phyloP scores from a whole-genome alignment of 2,329 filamentous ascomycete genomes.

The Aspergillus spinulosporus region DNA sequence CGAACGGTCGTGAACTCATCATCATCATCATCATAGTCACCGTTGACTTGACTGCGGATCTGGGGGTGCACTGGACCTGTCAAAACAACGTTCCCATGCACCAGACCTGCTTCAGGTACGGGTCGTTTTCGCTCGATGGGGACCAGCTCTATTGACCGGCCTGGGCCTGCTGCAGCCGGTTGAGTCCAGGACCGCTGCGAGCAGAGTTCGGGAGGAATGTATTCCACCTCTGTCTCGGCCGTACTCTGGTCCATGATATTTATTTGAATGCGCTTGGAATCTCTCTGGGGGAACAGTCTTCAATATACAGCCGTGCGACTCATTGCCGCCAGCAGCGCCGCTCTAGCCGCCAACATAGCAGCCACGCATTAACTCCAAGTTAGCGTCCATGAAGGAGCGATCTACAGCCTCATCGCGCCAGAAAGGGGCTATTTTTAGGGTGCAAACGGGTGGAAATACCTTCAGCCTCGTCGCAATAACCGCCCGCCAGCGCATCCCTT shows the following conservation, averaged over 20 bases:
- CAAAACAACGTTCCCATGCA: background rate
- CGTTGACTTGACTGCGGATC: background rate
- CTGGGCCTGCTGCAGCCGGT: background rate
- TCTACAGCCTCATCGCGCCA: too few relatives aligned
- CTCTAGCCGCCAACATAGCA: too few relatives aligned
- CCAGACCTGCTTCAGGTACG: background rate
- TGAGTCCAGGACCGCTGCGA: background rate
- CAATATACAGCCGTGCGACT: too few relatives aligned
- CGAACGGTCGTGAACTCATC: background rate
- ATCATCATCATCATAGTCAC: background rate
- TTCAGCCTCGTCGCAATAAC: too few relatives aligned
- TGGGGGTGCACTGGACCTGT: background rate
- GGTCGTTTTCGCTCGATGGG: background rate
- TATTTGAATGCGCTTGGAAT: too few relatives aligned
- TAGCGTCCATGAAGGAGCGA: too few relatives aligned
- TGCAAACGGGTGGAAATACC: too few relatives aligned
- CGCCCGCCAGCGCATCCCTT: too few relatives aligned
- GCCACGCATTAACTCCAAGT: too few relatives aligned
- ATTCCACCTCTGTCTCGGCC: background rate
- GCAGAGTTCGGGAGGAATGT: background rate
- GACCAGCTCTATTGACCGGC: background rate
- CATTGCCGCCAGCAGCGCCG: too few relatives aligned
- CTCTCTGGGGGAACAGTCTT: too few relatives aligned
- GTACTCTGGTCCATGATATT: background rate
- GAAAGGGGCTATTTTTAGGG: too few relatives aligned